Conservation (phyloP, 768 basidiomycete species). For the Trametes villosa region DNA sequence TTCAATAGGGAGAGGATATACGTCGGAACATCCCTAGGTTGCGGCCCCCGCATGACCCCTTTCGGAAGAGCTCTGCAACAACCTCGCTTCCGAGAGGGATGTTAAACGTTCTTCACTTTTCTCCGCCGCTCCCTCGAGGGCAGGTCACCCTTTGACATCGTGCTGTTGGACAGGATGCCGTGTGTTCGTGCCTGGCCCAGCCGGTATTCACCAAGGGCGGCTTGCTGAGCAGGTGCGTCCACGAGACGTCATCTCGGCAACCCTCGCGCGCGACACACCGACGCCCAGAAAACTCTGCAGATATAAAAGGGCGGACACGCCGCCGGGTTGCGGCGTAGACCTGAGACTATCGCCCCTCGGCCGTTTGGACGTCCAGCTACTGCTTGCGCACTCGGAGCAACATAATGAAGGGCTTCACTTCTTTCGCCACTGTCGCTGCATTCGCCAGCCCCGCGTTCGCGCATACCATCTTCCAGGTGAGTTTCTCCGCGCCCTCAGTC, state of each 20-base stretch:
- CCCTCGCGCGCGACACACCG: not conserved
- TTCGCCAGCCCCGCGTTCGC: slow-evolving; percentile 44
- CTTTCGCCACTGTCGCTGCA: slow-evolving; percentile 33
- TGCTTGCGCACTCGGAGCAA: not conserved
- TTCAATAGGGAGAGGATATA: slow-evolving; percentile 6
- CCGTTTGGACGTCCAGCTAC: not conserved
- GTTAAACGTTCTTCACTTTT: not conserved
- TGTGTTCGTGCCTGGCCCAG: slow-evolving; percentile 4
- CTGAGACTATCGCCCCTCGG: not conserved
- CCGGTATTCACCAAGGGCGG: not conserved
- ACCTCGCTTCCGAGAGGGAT: slow-evolving; percentile 15
- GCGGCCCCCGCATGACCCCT: slow-evolving; percentile 16
- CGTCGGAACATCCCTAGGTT: slow-evolving; percentile 5
- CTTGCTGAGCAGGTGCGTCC: not conserved
- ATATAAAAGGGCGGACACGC: slow-evolving; percentile 9
- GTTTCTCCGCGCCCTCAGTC: not conserved
- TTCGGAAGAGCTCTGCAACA: slow-evolving; percentile 24
- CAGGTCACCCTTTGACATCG: not conserved
- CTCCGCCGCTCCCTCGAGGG: slow-evolving; percentile 6
- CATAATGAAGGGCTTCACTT: slow-evolving; percentile 27
- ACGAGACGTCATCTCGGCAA: slow-evolving; percentile 14
- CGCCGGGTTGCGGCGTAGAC: slow-evolving; percentile 1
- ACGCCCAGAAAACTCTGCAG: not conserved
- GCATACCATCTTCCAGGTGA: slow-evolving; percentile 58
- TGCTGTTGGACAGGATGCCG: not conserved